phyloP scores from a whole-genome alignment of 2,329 filamentous ascomycete species.

The Neofusicoccum sp. region DNA sequence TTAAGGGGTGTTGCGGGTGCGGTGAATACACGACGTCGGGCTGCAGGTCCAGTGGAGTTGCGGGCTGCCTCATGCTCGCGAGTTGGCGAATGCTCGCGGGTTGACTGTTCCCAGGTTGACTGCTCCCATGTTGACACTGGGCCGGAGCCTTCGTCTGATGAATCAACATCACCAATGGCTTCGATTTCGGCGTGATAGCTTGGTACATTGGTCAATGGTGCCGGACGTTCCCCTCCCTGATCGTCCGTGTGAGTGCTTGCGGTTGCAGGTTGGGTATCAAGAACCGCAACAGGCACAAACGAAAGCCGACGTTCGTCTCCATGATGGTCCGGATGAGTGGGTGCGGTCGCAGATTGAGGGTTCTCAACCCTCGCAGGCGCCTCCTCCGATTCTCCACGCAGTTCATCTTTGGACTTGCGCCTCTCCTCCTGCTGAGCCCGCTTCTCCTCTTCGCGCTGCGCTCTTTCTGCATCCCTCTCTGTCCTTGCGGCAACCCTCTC shows the following conservation, averaged over 20 bases:
- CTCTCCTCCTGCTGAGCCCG: slow-evolving; percentile 54
- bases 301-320: not conserved
- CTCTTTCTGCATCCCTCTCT: slow-evolving; percentile 48
- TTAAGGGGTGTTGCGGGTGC: not conserved
- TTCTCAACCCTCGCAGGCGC: not conserved
- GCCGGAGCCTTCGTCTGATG: slow-evolving; percentile 7
- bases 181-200: slow-evolving; percentile 19
- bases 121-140: not conserved
- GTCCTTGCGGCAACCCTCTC: slow-evolving; percentile 46
- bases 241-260: slow-evolving; percentile 20
- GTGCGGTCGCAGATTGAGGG: not conserved
- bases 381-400: slow-evolving; percentile 20
- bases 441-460: slow-evolving; percentile 58
- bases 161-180: slow-evolving; percentile 15
- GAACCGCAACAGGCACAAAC: not conserved
- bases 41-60: not conserved
- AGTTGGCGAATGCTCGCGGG: slow-evolving; percentile 17
- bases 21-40: not conserved
- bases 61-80: not conserved
- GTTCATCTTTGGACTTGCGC: slow-evolving; percentile 47
- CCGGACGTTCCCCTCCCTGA: not conserved
- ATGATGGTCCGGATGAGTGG: no score
- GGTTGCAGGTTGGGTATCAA: slow-evolving; percentile 7
- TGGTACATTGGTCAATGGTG: not conserved
- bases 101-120: slow-evolving; percentile 7